Percentiles rank a stretch among this genome's conserved stretches.
Evolutionary conservation across 2,329 filamentous ascomycete species (phyloP).

Genomic region (Plectosphaerella cucumerina): DNA sequence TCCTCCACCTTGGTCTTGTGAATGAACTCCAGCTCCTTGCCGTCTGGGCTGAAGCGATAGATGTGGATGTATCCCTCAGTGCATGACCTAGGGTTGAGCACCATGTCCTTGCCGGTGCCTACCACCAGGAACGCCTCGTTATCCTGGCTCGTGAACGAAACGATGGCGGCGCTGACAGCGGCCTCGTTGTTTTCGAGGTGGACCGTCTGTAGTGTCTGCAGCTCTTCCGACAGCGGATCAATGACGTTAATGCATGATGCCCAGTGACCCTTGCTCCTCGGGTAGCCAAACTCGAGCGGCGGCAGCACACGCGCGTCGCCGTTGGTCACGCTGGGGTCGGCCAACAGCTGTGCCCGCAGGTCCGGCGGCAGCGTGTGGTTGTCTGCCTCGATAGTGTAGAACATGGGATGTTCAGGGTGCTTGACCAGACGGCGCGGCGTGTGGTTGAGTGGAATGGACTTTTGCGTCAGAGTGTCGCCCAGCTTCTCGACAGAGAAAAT

Average conservation of each 20-base stretch:
- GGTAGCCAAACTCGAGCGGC: slow-evolving; percentile 83
- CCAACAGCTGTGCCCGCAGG: slow-evolving; percentile 69
- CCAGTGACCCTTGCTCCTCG: slow-evolving; percentile 81
- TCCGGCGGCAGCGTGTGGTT: slow-evolving; percentile 83
- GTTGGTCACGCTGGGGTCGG: slow-evolving; percentile 66
- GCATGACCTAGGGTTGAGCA: slow-evolving; percentile 70
- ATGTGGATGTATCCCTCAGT: slow-evolving; percentile 84
- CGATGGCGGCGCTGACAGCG: slow-evolving; percentile 78
- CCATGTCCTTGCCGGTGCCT: slow-evolving; percentile 88
- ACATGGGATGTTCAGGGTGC: slow-evolving; percentile 82
- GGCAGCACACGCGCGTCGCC: slow-evolving; percentile 68
- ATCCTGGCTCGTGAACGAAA: slow-evolving; percentile 83
- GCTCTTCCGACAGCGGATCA: slow-evolving; percentile 73
- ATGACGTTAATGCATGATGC: slow-evolving; percentile 92
- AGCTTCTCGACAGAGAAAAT: slow-evolving; percentile 91
- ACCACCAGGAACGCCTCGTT: slow-evolving; percentile 90
- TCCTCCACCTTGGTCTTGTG: slow-evolving; percentile 93
- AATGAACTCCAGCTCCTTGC: slow-evolving; percentile 86
- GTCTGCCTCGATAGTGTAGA: slow-evolving; percentile 92
- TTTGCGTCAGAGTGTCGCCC: slow-evolving; percentile 79
- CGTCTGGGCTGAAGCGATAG: slow-evolving; percentile 83
- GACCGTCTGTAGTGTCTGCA: slow-evolving; percentile 66
- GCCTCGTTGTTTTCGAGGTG: slow-evolving; percentile 88
- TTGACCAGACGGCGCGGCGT: slow-evolving; percentile 85
- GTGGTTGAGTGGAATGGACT: slow-evolving; percentile 81